Evolutionary conservation across 2,329 filamentous ascomycete genomes (phyloP).

Genomic region (Fusarium paranaense): DNA sequence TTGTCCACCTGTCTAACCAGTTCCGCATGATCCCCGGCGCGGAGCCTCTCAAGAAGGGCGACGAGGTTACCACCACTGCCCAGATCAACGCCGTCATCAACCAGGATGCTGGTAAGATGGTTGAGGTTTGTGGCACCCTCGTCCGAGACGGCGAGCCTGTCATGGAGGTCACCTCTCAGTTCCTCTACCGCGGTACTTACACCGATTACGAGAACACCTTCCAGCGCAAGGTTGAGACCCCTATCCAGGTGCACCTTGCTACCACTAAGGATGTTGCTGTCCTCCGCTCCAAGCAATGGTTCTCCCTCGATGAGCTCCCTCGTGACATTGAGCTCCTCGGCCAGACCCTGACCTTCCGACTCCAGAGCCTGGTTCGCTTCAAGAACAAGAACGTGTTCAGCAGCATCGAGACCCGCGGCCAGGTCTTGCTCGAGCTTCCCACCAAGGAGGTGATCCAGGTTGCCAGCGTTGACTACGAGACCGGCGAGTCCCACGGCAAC

Average conservation of each 20-base stretch:
- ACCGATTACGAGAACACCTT: slow-evolving; percentile 98
- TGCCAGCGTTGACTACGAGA: slow-evolving; percentile 95
- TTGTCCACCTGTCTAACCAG: slow-evolving; percentile 95
- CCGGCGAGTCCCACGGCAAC: slow-evolving; percentile 91
- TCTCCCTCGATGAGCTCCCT: slow-evolving; percentile 77
- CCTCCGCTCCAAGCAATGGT: slow-evolving; percentile 97
- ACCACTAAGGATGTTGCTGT: slow-evolving; percentile 94
- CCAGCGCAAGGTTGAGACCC: slow-evolving; percentile 95
- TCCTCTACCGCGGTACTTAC: slow-evolving; percentile 94
- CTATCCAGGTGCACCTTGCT: slow-evolving; percentile 89
- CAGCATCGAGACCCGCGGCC: slow-evolving; percentile 89
- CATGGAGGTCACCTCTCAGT: slow-evolving; percentile 99
- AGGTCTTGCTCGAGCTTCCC: slow-evolving; percentile 92
- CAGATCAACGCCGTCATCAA: slow-evolving; percentile 98
- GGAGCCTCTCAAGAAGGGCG: slow-evolving; percentile 93
- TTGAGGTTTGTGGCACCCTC: slow-evolving; percentile 98
- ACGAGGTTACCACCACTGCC: slow-evolving; percentile 90
- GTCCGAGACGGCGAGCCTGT: slow-evolving; percentile 84
- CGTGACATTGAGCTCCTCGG: slow-evolving; percentile 88
- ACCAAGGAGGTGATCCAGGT: slow-evolving; percentile 98
- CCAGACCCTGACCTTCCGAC: slow-evolving; percentile 94
- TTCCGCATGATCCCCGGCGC: slow-evolving; percentile 99
- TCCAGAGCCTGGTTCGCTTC: slow-evolving; percentile 91
- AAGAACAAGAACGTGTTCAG: slow-evolving; percentile 95
- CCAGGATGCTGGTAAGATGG: slow-evolving; percentile 98